Conservation (phyloP, 2,329 filamentous ascomycete genomes). For the Sphaerulina vaccinii region DNA sequence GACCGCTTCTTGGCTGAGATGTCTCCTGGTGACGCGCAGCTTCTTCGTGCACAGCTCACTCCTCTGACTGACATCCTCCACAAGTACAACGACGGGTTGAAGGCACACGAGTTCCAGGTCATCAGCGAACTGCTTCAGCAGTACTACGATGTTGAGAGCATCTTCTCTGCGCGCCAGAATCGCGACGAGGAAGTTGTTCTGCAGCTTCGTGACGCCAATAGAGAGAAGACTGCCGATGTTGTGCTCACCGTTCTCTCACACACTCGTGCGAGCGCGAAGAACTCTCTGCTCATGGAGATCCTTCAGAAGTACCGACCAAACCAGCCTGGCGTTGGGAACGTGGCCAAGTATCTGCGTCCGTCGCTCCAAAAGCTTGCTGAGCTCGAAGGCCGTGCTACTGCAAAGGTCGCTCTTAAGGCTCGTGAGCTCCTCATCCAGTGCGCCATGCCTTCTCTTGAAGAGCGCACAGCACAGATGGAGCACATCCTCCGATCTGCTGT, state of each 20-base stretch:
- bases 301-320: conserved; percentile 94
- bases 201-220: conserved; percentile 91
- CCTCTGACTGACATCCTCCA: conserved; percentile 77
- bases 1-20: conserved; percentile 85
- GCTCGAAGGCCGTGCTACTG: conserved; percentile 78
- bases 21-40: conserved; percentile 66
- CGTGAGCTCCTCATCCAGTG: conserved; percentile 97
- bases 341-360: conserved; percentile 82
- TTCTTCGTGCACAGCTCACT: conserved; percentile 69
- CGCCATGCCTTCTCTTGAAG: conserved; percentile 90
- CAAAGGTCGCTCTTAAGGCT: conserved; percentile 96
- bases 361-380: conserved; percentile 84
- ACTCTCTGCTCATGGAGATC: conserved; percentile 85
- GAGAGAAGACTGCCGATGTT: conserved; percentile 82
- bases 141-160: conserved; percentile 79
- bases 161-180: conserved; percentile 80
- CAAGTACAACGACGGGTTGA: conserved; percentile 81
- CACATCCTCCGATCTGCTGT: conserved; percentile 96
- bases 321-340: conserved; percentile 83
- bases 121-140: conserved; percentile 76
- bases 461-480: conserved; percentile 95
- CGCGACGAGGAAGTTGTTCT: conserved; percentile 94
- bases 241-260: conserved; percentile 90
- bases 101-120: conserved; percentile 81
- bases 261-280: conserved; percentile 89